A percentile compares a stretch with the other conserved stretches of the same genome.
Conservation (phyloP, 345 rosid species). For the Eutrema heterophyllum region DNA sequence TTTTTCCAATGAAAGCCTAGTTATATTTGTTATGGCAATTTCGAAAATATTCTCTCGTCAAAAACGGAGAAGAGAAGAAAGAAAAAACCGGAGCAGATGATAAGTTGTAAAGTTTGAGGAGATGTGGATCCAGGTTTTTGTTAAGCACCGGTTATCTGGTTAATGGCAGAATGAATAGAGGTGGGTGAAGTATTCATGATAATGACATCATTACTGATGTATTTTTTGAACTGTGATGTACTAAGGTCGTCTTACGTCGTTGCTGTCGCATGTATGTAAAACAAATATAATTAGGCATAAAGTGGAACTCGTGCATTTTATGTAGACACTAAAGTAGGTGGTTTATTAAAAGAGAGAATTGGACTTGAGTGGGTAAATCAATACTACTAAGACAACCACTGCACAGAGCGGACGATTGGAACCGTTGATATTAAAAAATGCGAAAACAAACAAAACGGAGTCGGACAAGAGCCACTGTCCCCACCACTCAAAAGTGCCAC, state of each 20-base stretch:
- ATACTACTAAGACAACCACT: background rate
- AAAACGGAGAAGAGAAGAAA: too few relatives aligned
- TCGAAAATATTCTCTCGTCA: background rate
- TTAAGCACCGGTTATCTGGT: background rate
- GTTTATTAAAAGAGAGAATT: constrained; percentile 3
- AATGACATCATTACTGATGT: background rate
- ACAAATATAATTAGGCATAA: too few relatives aligned
- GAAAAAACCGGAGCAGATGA: too few relatives aligned
- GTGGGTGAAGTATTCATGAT: background rate
- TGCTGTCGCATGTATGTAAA: background rate
- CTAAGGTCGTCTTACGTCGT: background rate
- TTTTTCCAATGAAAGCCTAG: background rate
- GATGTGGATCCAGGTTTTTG: too few relatives aligned
- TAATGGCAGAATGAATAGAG: background rate
- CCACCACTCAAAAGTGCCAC: constrained; percentile 16
- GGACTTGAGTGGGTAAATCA: constrained; percentile 22
- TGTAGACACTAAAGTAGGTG: constrained; percentile 22
- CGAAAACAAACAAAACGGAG: constrained; percentile 21
- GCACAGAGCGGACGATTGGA: constrained; percentile 11
- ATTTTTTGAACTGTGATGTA: background rate
- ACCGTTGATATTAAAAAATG: constrained; percentile 19
- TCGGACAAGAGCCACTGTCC: constrained; percentile 27
- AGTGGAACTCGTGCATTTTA: constrained; percentile 21
- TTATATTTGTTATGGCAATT: background rate
- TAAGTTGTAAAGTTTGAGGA: too few relatives aligned